Evolutionary conservation across 768 basidiomycete species (phyloP).

Genomic region (Panaeolus papilionaceus): DNA sequence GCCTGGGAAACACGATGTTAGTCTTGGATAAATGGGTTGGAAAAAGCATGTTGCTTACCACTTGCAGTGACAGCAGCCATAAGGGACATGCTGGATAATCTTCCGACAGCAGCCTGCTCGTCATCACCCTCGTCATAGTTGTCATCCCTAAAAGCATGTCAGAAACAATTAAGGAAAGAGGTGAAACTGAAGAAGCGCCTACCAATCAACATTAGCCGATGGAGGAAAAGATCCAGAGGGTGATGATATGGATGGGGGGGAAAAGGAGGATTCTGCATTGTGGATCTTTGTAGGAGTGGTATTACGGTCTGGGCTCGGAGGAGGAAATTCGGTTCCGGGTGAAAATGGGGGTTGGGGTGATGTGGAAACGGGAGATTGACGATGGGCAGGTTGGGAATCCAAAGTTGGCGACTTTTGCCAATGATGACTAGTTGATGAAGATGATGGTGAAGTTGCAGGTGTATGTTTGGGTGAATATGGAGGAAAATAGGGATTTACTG

Average conservation of each 20-base stretch:
- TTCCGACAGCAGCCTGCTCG: conserved; percentile 84
- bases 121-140: conserved; percentile 40
- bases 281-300: conserved; percentile 1
- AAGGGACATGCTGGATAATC: conserved; percentile 91
- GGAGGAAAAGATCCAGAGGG: conserved; percentile 7
- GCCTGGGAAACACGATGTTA: conserved; percentile 46
- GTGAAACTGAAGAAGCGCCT: conserved; percentile 16
- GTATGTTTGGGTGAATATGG: conserved; percentile 33
- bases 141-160: conserved; percentile 26
- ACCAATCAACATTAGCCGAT: conserved; percentile 22
- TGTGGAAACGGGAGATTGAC: conserved; percentile 10
- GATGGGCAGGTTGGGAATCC: conserved; percentile 11
- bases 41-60: conserved; percentile 49
- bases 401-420: conserved; percentile 3
- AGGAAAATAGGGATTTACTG: conserved; percentile 63
- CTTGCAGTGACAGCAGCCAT: conserved; percentile 88
- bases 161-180: conserved; percentile 13
- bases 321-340: conserved; percentile 21
- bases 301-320: conserved; percentile 9
- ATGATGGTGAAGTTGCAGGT: conserved; percentile 9
- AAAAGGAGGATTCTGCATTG: conserved; percentile 54
- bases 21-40: conserved; percentile 17
- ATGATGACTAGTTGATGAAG: conserved; percentile 9
- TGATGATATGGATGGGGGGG: conserved; percentile 31
- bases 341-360: conserved; percentile 19